Evolutionary conservation across 108 stramenopile species (phyloP), one percentile per base, ranked within the genome.

Genomic region (Cylindrotheca closterium): DNA sequence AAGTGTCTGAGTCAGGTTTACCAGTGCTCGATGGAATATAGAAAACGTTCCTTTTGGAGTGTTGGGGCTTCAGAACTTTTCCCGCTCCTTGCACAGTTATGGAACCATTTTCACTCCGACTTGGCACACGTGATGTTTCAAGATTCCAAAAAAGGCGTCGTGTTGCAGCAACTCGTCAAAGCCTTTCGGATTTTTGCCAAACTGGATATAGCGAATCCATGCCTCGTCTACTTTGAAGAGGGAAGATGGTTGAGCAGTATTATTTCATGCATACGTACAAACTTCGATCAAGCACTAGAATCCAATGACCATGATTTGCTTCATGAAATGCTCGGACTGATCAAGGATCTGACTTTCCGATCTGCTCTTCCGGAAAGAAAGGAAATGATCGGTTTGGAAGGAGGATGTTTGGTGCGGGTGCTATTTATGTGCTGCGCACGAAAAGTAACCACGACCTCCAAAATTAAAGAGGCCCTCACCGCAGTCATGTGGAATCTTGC

Each of bases 401-500:
- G 53, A n/a, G 63, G 55, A 2, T 26, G 48, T 29, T 54, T 74
- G 30, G 55, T 47, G 4, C 10, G 29, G 37, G 21, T 60, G 37
- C 25, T 73, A 32, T 53, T 47, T 1, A 53, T 21, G 1, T 64
- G 25, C 46, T 65, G 56, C 50, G 4, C 12, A 15, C 28, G 24
- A 3, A 32, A 47, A 32, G 12, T 30, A 10, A 21, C 10, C 1
- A 25, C 49, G 4, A 31, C 52, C 21, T 18, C 37, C 18, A 51
- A 59, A 30, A 30, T 68, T 12, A 27, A 32, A 23, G 81, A 77
- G 53, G 68, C 49, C 47, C 49, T 74, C 21, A 82, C 83, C 5
- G 76, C 79, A 25, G 70, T 87, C 7, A 63, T 72, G 47, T 78
- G 77, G 77, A 78, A 78, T 65, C 54, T 78, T 23, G 71, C 47